Base-by-base conservation (phyloP, 164 flowering plant species). In the Kingdonia uniflora region DNA sequence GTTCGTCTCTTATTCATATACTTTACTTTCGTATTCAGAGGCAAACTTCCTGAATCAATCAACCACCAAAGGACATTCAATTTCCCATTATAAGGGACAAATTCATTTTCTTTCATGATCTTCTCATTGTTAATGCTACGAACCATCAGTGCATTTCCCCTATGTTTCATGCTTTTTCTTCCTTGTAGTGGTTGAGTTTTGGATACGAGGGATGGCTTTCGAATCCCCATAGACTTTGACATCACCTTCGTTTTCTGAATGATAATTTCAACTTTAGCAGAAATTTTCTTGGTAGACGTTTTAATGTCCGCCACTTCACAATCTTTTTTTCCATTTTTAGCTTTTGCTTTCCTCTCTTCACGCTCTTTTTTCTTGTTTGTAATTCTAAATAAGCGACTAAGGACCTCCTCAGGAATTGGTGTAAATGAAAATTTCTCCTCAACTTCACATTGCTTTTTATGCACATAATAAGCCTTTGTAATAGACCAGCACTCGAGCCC, bases 41-140 rank as follows among this genome's bases (percentile, higher is more conserved):
- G 65, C 56, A 87, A 80, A 37, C 61, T 58, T 52, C 87, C 97
- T n/a, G 79, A 78, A 59, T 89, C 96, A 60, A 94, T 77, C 65
- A 94, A 52, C 99, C 99, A 94, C 16, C 95, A 78, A 24, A 94
- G 81, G 52, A 89, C 42, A 15, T 92, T 89, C 50, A 83, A 65
- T 60, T 87, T 87, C 43, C 99, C 97, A 53, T 72, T 40, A 66
- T 76, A 94, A 19, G 88, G 81, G 66, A 72, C 65, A 68, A 73
- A 80, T 38, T 74, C 85, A 76, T 79, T 85, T 56, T 26, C 49
- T 46, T 77, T 85, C 13, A 73, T 68, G 64, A 70, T 63, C 56
- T 20, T 52, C 37, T 75, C 87, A 48, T 70, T 77, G 51, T 60
- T 65, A 19, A 87, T 73, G 42, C 68, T 64, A 22, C 97, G 97